Evolutionary conservation across 257 asterid genomes (phyloP), one percentile per base, ranked within the genome.

Genomic region (Solanum chiquidenum): DNA sequence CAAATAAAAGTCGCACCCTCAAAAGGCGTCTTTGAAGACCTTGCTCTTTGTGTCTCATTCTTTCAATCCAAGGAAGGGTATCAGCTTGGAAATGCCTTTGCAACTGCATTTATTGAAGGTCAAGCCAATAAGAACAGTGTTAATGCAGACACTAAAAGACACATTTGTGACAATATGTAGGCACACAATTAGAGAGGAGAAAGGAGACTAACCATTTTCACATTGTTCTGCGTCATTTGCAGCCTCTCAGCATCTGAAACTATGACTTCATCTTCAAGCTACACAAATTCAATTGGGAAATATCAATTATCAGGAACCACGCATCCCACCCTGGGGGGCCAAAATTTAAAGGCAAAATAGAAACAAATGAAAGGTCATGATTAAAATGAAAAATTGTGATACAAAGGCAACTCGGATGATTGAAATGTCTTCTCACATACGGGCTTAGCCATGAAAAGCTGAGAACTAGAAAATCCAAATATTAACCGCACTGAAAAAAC

Each of bases 181-280:
- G 42, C 83, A 88, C 42, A 89, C 66, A 44, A 44, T 58, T n/a
- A 90, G 85, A 84, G 44, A 88, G 49, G 88, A 79, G 84, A 71
- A 83, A 49, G 42, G 86, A 73, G 83, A 88, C 88, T 73, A 83
- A 96, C 99, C 98, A 93, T 93, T 92, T 97, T 97, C 35, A 96
- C 98, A 87, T 96, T 94, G 95, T 94, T 94, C 91, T 94, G 98
- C 29, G 98, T 97, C 93, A 91, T 92, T 87, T 83, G 92, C 88
- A 97, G 91, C 91, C 99, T 94, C 94, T 97, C 99, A 44, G 99
- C 93, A 93, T 97, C 99, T 10, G 98, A 94, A 74, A 92, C 86
- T 79, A 96, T 93, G 86, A 96, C 98, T 87, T 96, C 95, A 90
- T 97, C 99, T 93, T 97, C 99, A 90, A 97, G 94, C 99, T 97